These are phyloP conservation scores for Arthroderma sp. DNA, from an alignment of 2,329 filamentous ascomycete genomes.

Conservation along the genomic window DNA sequence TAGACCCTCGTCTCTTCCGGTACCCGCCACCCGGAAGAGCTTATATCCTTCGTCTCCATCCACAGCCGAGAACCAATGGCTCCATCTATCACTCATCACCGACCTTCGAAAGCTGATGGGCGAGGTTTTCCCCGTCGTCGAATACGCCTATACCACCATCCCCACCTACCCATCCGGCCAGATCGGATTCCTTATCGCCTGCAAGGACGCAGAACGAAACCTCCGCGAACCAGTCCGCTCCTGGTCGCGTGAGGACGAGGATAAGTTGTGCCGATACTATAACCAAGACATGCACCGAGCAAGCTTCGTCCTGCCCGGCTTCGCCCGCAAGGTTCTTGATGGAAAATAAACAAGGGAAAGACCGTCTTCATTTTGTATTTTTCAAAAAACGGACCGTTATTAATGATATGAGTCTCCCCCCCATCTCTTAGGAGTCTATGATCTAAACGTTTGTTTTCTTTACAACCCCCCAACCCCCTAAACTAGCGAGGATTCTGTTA, in stretches of 20 bases:
- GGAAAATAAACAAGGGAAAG: slow-evolving; percentile 1
- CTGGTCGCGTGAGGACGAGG: slow-evolving; percentile 80
- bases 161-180: slow-evolving; percentile 97
- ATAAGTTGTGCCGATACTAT: slow-evolving; percentile 90
- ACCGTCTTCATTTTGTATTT: not conserved
- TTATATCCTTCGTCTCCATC: slow-evolving; percentile 1
- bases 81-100: slow-evolving; percentile 85
- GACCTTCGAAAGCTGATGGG: slow-evolving; percentile 94
- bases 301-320: slow-evolving; percentile 83
- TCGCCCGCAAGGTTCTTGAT: slow-evolving; percentile 57
- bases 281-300: slow-evolving; percentile 94
- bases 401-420: too few relatives aligned
- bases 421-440: too few relatives aligned
- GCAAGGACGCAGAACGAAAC: slow-evolving; percentile 77
- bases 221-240: slow-evolving; percentile 71
- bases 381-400: too few relatives aligned
- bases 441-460: too few relatives aligned
- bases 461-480: too few relatives aligned
- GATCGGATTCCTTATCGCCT: slow-evolving; percentile 99
- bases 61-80: slow-evolving; percentile 96
- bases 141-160: slow-evolving; percentile 97
- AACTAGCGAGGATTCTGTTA: too few relatives aligned
- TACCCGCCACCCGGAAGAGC: too few relatives aligned
- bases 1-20: too few relatives aligned
- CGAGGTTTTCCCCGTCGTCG: slow-evolving; percentile 91